Evolutionary conservation across 192 early-diverging fungal genomes (phyloP).

Genomic region (Coemansia sp.): DNA sequence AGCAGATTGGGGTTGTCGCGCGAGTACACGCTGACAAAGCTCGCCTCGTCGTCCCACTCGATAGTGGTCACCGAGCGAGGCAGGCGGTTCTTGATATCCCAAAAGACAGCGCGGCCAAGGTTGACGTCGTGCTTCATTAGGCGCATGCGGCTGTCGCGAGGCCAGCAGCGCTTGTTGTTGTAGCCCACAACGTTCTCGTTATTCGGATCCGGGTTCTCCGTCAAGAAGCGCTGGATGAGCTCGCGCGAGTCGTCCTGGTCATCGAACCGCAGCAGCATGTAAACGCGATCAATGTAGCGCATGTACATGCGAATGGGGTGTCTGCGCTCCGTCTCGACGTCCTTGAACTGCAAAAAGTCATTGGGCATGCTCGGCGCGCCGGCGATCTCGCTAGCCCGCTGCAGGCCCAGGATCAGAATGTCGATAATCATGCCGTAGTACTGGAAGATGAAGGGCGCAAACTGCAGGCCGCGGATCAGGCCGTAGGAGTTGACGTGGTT

Average conservation of each 20-base stretch:
- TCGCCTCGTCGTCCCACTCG: constrained; percentile 89
- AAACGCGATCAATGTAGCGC: constrained; percentile 89
- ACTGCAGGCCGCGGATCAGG: constrained; percentile 95
- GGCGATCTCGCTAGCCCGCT: constrained; percentile 95
- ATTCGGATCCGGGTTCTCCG: constrained; percentile 98
- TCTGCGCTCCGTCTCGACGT: constrained; percentile 85
- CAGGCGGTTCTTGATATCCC: constrained; percentile 98
- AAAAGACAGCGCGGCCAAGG: constrained; percentile 95
- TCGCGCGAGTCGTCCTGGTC: constrained; percentile 88
- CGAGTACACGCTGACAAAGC: constrained; percentile 94
- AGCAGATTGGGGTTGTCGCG: constrained; percentile 97
- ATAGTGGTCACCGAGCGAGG: constrained; percentile 95
- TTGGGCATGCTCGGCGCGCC: constrained; percentile 90
- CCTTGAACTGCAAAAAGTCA: constrained; percentile 95
- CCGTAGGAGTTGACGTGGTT: constrained; percentile 98
- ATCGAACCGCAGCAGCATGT: constrained; percentile 92
- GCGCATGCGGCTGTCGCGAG: constrained; percentile 98
- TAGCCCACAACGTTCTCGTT: constrained; percentile 98
- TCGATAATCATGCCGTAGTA: constrained; percentile 98
- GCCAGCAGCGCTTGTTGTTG: constrained; percentile 98
- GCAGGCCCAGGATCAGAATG: constrained; percentile 88
- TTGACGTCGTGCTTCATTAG: constrained; percentile 99
- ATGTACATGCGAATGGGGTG: constrained; percentile 97
- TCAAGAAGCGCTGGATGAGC: constrained; percentile 93
- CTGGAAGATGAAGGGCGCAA: constrained; percentile 96